Base-by-base conservation (phyloP, 495 filamentous ascomycete genomes). In the Xylaria intraflava region DNA sequence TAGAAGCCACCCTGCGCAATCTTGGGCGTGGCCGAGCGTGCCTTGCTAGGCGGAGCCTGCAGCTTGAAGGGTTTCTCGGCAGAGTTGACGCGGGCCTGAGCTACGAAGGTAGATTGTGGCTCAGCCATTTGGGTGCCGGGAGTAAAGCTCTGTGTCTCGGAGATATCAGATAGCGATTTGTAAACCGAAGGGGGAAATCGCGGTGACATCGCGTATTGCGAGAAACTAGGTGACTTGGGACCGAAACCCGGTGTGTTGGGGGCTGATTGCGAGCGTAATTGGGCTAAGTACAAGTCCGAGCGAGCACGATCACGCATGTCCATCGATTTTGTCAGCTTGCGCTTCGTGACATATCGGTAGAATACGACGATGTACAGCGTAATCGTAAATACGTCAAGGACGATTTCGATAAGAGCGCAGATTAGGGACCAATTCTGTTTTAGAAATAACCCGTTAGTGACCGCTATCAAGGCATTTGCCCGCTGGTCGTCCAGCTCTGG, bases 341-440 rank as follows among this genome's bases (percentile, higher is more conserved):
- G 86, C 78, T 99, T 99, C 53, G 88, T 88, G 80, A 89, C 93
- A 78, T 95, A 88, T 59, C 93, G 87, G 78, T 93, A 97, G 75
- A 96, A 95, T 67, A 94, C 83, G 65, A 96, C 79, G 67, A 78
- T 89, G 76, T 99, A 99, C 65, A 99, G 86, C 31, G 81, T 71
- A 67, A 99, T 95, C 59, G 87, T 88, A 69, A 99, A 82, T 60
- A 86, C 77, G 68, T 99, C 93, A 58, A 99, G 79, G 49, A 94
- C 87, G 57, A 99, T 80, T 74, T 99, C 93, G 72, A 99, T 97
- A 65, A 99, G 87, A 65, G 87, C 87, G 77, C 93, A 99, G 61
- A 99, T 85, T 44, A 99, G 81, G 17, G 86, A 81, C 93, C 93
- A 99, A 71, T 95, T 88, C 86, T 96, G 63, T 31, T 48, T 23